These are phyloP conservation scores for Diplocarpon mali DNA, from an alignment of 2,329 filamentous ascomycete species.

Conservation along the genomic window DNA sequence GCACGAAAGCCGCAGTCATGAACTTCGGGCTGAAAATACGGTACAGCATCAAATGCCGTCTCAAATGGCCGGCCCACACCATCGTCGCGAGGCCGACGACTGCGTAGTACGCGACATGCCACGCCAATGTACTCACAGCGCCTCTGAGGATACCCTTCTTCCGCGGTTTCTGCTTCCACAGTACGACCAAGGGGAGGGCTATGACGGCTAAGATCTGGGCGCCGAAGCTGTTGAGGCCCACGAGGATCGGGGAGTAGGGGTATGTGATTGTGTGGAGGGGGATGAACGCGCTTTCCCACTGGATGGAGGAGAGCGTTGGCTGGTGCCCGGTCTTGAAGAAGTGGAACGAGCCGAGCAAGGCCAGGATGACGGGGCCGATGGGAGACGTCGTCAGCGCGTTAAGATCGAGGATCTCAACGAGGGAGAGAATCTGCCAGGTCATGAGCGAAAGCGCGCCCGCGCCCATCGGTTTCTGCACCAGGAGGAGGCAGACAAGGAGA, in stretches of 20 bases:
- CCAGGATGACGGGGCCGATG: conserved; percentile 76
- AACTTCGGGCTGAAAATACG: conserved; percentile 86
- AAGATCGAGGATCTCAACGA: conserved; percentile 53
- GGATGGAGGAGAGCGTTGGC: conserved; percentile 73
- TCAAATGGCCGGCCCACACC: conserved; percentile 77
- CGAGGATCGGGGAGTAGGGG: conserved; percentile 76
- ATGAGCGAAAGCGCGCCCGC: conserved; percentile 72
- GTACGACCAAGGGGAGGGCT: conserved; percentile 66
- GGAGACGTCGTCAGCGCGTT: conserved; percentile 52
- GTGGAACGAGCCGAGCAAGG: conserved; percentile 82
- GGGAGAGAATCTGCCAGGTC: conserved; percentile 78
- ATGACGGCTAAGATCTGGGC: conserved; percentile 75
- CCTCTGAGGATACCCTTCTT: conserved; percentile 39
- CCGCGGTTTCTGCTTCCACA: conserved; percentile 84
- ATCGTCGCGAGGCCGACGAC: conserved; percentile 78
- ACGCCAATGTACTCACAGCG: conserved; percentile 58
- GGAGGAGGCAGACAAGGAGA: conserved; percentile 62
- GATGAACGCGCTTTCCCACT: conserved; percentile 95
- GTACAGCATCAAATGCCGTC: conserved; percentile 93
- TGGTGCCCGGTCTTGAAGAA: conserved; percentile 98
- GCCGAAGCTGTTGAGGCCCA: conserved; percentile 79
- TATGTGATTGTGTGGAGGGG: conserved; percentile 73
- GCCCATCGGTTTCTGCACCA: conserved; percentile 92
- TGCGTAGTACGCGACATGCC: conserved; percentile 73
- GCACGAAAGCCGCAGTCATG: conserved; percentile 63